These are phyloP conservation scores for Artemisia annua DNA, from an alignment of 129 eudicot genomes.

Conservation along the genomic window DNA sequence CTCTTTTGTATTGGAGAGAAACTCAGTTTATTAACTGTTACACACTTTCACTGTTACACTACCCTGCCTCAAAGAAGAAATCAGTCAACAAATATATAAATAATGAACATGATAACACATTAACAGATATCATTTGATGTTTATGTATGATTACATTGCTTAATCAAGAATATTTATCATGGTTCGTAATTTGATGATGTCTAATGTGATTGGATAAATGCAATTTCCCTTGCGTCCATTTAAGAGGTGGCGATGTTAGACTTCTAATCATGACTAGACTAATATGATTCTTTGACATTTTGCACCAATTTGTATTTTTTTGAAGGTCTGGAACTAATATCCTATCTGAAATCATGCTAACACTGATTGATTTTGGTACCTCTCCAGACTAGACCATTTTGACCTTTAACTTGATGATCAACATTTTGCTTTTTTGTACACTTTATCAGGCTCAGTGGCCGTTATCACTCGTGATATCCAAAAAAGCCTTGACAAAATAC, in stretches of 20 bases:
- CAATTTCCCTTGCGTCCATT: no score
- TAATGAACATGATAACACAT: neutral
- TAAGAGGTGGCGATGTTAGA: no score
- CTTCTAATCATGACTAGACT: no score
- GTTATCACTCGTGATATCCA: constrained; percentile 86
- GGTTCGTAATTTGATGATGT: constrained; percentile 3
- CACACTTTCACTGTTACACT: neutral
- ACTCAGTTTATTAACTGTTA: neutral
- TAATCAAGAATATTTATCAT: neutral
- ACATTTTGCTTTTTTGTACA: neutral
- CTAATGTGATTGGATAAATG: neutral
- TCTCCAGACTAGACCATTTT: constrained; percentile 7
- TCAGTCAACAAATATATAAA: neutral
- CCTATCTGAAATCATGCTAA: neutral
- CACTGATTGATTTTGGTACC: neutral
- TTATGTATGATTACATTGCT: neutral
- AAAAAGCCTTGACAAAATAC: constrained; percentile 88
- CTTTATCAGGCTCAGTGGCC: constrained; percentile 89
- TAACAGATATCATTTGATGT: neutral
- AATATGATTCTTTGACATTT: no score
- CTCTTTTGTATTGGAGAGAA: constrained; percentile 11
- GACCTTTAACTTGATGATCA: neutral
- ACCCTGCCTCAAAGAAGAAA: constrained; percentile 5
- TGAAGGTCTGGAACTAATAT: neutral
- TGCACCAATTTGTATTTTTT: no score